Evolutionary conservation across 1,139 yeast species (phyloP).

Genomic region (Debaryomycetaceae sp.): DNA sequence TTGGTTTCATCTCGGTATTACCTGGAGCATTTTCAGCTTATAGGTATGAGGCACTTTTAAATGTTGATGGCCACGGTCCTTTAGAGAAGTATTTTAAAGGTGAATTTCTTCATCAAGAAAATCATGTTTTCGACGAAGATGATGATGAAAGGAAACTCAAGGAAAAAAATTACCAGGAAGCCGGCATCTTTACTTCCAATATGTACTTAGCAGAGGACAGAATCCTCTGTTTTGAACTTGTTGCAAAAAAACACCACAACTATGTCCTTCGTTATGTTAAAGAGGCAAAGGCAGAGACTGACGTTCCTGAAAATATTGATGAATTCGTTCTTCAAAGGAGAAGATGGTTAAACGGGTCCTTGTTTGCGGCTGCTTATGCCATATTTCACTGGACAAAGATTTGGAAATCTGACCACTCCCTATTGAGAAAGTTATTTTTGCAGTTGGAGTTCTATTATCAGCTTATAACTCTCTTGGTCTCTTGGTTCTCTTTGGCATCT

Average conservation of each 20-base stretch:
- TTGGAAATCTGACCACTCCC: slow-evolving; percentile 66
- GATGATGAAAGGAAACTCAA: slow-evolving; percentile 44
- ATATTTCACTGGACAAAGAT: slow-evolving; percentile 67
- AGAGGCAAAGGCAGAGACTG: slow-evolving; percentile 77
- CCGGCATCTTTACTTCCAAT: slow-evolving; percentile 74
- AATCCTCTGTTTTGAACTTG: slow-evolving; percentile 76
- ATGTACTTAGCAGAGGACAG: slow-evolving; percentile 88
- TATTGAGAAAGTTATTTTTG: slow-evolving; percentile 56
- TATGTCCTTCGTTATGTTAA: slow-evolving; percentile 72
- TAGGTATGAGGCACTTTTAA: slow-evolving; percentile 65
- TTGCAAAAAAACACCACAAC: slow-evolving; percentile 59
- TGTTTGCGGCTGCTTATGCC: slow-evolving; percentile 78
- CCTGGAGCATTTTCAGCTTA: slow-evolving; percentile 91
- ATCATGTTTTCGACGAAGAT: slow-evolving; percentile 25
- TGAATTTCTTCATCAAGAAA: slow-evolving; percentile 60
- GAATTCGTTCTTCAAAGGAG: slow-evolving; percentile 77
- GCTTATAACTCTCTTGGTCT: slow-evolving; percentile 58
- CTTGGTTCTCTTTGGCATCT: slow-evolving; percentile 79
- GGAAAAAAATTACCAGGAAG: slow-evolving; percentile 42
- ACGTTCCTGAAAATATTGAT: slow-evolving; percentile 71
- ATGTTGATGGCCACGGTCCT: slow-evolving; percentile 66
- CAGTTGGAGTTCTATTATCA: slow-evolving; percentile 74
- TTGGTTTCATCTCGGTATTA: slow-evolving; percentile 76
- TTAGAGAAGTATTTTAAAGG: slow-evolving; percentile 78
- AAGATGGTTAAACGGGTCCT: slow-evolving; percentile 83